These are phyloP conservation scores for Camellia japonica DNA, from an alignment of 148 eudicot species.

Conservation along the genomic window DNA sequence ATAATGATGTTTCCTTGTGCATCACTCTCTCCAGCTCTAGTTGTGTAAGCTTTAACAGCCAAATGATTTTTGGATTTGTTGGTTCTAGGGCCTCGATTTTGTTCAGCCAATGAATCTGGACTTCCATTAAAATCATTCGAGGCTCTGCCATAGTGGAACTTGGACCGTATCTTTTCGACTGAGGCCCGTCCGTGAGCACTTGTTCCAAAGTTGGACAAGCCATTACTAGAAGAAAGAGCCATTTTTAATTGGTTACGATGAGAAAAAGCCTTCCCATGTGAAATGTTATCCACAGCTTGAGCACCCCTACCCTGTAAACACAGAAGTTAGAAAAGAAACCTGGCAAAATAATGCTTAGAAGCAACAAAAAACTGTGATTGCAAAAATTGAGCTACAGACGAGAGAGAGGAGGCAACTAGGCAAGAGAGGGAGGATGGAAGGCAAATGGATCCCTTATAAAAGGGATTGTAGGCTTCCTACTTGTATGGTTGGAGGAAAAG, in stretches of 20 bases:
- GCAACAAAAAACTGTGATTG: neutral
- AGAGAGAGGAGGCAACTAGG: neutral
- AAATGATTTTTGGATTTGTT: constrained; percentile 60
- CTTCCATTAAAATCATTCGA: constrained; percentile 40
- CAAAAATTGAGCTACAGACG: neutral
- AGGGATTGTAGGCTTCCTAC: neutral
- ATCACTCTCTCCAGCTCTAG: constrained; percentile 68
- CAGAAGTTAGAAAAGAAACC: neutral
- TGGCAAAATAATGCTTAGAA: neutral
- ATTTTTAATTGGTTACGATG: constrained; percentile 45
- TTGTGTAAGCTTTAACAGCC: constrained; percentile 72
- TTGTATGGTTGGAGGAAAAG: neutral
- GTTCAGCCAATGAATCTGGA: constrained; percentile 52
- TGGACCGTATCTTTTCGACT: constrained; percentile 47
- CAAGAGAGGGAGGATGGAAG: neutral
- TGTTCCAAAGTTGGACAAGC: constrained; percentile 48
- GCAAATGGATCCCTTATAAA: no score
- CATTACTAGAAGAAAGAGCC: constrained; percentile 42
- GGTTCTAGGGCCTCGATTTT: constrained; percentile 65
- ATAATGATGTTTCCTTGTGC: constrained; percentile 79
- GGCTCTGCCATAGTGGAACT: constrained; percentile 39
- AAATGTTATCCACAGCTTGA: constrained; percentile 34
- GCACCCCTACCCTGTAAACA: constrained; percentile 49
- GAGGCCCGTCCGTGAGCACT: constrained; percentile 34
- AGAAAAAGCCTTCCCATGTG: constrained; percentile 45